Percentiles rank a stretch among this genome's conserved stretches.
Evolutionary conservation across 176 grass and related monocot species (phyloP).

Genomic region (Ananas comosus): DNA sequence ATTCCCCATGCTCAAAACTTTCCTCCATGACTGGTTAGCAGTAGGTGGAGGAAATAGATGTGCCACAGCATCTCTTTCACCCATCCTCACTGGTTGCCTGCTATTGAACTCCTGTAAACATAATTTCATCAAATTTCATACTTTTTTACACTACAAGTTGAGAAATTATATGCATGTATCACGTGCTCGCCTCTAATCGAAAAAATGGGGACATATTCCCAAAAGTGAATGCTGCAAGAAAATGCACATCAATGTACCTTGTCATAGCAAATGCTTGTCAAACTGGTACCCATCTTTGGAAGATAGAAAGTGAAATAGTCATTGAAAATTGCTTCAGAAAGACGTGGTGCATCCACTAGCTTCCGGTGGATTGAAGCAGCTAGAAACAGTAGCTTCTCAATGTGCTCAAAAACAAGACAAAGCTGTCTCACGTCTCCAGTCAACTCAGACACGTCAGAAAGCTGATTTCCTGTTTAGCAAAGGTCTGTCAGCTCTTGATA

Average conservation of each 20-base stretch:
- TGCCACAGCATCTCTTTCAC: conserved; percentile 62
- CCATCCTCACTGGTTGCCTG: conserved; percentile 54
- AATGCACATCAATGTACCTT: conserved; percentile 46
- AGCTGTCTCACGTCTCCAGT: conserved; percentile 68
- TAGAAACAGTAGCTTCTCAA: conserved; percentile 88
- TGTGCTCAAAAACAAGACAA: conserved; percentile 77
- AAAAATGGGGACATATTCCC: not conserved
- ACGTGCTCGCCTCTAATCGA: not conserved
- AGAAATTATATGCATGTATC: not conserved
- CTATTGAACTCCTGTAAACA: conserved; percentile 51
- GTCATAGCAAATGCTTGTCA: conserved; percentile 75
- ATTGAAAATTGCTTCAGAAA: conserved; percentile 65
- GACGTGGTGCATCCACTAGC: conserved; percentile 47
- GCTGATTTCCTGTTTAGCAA: conserved; percentile 41
- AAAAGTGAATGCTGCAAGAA: not conserved
- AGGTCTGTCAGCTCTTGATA: not conserved
- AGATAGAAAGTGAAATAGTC: conserved; percentile 85
- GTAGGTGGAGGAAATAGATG: conserved; percentile 79
- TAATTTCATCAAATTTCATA: too few species aligned
- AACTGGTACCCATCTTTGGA: conserved; percentile 79
- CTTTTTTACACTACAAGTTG: not conserved
- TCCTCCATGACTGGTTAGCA: conserved; percentile 87
- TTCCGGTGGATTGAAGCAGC: conserved; percentile 72
- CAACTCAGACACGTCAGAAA: conserved; percentile 57
- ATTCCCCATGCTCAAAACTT: conserved; percentile 99